A percentile compares a stretch with the other conserved stretches of the same genome.
Evolutionary conservation across 2,329 filamentous ascomycete species (phyloP).

Genomic region (Rutstroemia sp.): DNA sequence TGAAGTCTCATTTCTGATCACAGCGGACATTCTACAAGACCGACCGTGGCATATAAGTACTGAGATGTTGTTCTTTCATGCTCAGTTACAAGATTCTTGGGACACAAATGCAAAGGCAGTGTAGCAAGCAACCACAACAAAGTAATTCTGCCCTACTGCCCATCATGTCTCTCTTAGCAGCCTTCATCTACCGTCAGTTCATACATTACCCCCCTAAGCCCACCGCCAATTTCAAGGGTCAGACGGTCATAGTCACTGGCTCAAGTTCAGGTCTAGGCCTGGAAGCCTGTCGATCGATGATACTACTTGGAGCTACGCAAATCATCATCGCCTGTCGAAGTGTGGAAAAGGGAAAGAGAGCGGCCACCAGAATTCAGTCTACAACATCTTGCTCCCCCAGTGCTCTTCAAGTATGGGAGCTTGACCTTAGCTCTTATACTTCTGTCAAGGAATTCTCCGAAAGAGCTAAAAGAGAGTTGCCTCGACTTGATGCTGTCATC

Average conservation of each 20-base stretch:
- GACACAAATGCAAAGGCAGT: no score
- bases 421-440: conserved; percentile 14
- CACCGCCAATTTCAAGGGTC: conserved; percentile 12
- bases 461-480: conserved; percentile 1
- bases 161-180: background rate
- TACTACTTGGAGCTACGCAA: conserved; percentile 22
- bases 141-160: background rate
- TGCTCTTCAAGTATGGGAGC: conserved; percentile 13
- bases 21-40: no score
- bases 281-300: conserved; percentile 35
- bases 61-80: no score
- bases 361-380: conserved; percentile 12
- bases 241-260: conserved; percentile 41
- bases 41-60: no score
- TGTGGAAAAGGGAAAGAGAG: conserved; percentile 15
- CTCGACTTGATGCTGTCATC: conserved; percentile 12
- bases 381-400: background rate
- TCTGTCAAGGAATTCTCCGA: conserved; percentile 12
- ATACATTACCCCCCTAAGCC: background rate
- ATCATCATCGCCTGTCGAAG: conserved; percentile 18
- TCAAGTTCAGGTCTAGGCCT: conserved; percentile 43
- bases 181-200: background rate
- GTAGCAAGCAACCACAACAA: no score
- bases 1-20: no score
- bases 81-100: no score